A percentile compares a stretch with the other conserved stretches of the same genome.
phyloP scores from a whole-genome alignment of 176 grass and related monocot genomes.

The Tuctoria greenei region DNA sequence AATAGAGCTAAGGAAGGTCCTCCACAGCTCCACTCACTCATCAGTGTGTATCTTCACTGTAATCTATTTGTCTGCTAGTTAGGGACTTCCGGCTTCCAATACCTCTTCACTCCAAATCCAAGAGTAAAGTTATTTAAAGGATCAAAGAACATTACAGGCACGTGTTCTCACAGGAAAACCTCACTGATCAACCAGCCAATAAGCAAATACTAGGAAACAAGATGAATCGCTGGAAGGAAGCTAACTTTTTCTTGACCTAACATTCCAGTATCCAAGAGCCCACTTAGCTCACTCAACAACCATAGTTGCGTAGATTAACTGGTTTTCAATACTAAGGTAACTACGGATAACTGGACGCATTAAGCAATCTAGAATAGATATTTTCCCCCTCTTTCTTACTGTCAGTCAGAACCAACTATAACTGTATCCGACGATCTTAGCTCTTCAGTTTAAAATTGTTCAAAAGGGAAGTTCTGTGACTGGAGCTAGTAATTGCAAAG shows the following conservation, averaged over 20 bases:
- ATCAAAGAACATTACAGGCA: background rate
- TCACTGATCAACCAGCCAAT: background rate
- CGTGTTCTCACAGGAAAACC: background rate
- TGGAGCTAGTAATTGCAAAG: background rate
- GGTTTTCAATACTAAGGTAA: background rate
- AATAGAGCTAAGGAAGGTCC: slow-evolving; percentile 1
- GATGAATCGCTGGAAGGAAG: background rate
- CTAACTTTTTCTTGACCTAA: background rate
- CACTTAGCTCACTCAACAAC: background rate
- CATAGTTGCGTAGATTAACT: background rate
- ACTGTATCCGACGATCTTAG: slow-evolving; percentile 12
- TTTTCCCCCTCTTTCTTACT: background rate
- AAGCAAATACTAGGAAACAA: background rate
- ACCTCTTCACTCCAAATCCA: background rate
- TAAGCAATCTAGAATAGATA: background rate
- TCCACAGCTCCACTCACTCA: background rate
- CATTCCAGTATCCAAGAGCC: slow-evolving; percentile 9
- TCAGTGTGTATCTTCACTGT: background rate
- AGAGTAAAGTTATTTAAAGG: background rate
- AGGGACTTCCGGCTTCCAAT: background rate
- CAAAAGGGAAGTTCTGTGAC: background rate
- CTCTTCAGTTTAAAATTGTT: background rate
- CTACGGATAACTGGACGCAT: background rate
- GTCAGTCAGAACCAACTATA: slow-evolving; percentile 5
- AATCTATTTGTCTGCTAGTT: slow-evolving; percentile 8